These are phyloP conservation scores for Boehmeria nivea DNA, from an alignment of 306 rosid genomes.

Conservation along the genomic window DNA sequence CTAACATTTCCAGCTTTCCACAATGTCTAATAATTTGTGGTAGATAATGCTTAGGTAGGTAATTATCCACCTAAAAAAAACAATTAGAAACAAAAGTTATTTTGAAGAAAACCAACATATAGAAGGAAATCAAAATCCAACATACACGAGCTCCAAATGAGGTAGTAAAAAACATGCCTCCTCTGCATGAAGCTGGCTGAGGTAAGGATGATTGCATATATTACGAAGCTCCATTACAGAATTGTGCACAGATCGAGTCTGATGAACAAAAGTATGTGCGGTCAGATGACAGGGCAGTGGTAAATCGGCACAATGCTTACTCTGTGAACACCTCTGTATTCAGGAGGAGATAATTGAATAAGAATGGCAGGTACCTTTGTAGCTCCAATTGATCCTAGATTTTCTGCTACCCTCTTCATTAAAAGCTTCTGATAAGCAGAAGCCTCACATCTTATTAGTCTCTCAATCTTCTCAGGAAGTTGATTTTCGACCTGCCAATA, in stretches of 20 bases:
- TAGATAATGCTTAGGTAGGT: constrained; percentile 85
- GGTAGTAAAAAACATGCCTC: constrained; percentile 59
- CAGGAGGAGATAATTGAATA: background rate
- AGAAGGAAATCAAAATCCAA: background rate
- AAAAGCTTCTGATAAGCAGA: constrained; percentile 97
- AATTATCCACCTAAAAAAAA: constrained; percentile 65
- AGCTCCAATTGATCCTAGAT: constrained; percentile 86
- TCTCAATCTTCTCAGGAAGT: constrained; percentile 95
- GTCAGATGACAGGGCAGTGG: constrained; percentile 31
- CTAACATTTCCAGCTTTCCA: constrained; percentile 99
- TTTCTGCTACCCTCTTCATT: constrained; percentile 98
- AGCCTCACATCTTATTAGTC: constrained; percentile 95
- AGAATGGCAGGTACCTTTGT: constrained; percentile 50
- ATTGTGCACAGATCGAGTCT: constrained; percentile 95
- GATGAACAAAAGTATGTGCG: constrained; percentile 16
- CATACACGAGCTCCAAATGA: constrained; percentile 8
- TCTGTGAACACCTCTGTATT: background rate
- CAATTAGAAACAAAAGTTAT: constrained; percentile 11
- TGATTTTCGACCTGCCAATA: constrained; percentile 76
- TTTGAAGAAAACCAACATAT: constrained; percentile 8
- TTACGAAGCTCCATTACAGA: constrained; percentile 99
- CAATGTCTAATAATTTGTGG: constrained; percentile 87
- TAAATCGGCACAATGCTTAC: background rate
- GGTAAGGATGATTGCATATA: constrained; percentile 98
- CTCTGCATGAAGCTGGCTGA: constrained; percentile 95